Percentiles rank a stretch among this genome's conserved stretches.
Conservation (phyloP, 2,329 filamentous ascomycete genomes). For the Ophiostoma sp. region DNA sequence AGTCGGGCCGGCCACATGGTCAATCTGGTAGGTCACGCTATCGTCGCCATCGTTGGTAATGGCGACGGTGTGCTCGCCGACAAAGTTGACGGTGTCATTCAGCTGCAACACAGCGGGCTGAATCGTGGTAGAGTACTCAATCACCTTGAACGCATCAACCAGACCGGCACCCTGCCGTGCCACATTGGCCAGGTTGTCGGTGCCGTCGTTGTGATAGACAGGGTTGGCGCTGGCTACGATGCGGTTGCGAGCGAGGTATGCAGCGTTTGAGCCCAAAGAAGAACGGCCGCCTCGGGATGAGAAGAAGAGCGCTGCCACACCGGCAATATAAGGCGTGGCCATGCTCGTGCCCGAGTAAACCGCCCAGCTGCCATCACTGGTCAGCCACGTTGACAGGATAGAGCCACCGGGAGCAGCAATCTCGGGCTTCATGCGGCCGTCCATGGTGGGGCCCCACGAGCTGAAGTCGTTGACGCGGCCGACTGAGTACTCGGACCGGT, state of each 20-base stretch:
- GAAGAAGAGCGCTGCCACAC: slow-evolving; percentile 21
- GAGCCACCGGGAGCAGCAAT: slow-evolving; percentile 48
- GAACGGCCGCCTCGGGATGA: not conserved
- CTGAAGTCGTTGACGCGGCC: slow-evolving; percentile 29
- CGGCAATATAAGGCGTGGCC: slow-evolving; percentile 36
- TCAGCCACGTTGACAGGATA: slow-evolving; percentile 54
- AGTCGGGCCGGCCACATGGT: slow-evolving; percentile 22
- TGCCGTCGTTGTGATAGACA: slow-evolving; percentile 3
- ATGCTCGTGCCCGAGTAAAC: slow-evolving; percentile 55
- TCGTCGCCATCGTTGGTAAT: slow-evolving; percentile 19
- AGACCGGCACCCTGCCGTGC: slow-evolving; percentile 27
- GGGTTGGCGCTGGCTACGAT: slow-evolving; percentile 14
- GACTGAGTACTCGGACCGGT: not conserved
- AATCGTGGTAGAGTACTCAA: slow-evolving; percentile 22
- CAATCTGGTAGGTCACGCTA: slow-evolving; percentile 24
- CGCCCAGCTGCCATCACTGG: slow-evolving; percentile 44
- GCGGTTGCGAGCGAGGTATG: slow-evolving; percentile 1
- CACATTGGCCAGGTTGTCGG: slow-evolving; percentile 13
- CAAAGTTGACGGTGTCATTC: slow-evolving; percentile 28
- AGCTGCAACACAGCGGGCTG: slow-evolving; percentile 23
- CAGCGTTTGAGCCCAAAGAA: not conserved
- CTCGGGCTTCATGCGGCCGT: slow-evolving; percentile 50
- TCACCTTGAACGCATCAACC: slow-evolving; percentile 27
- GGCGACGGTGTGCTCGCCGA: slow-evolving; percentile 16
- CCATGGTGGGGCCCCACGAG: slow-evolving; percentile 50